Evolutionary conservation across 495 filamentous ascomycete genomes (phyloP).

Genomic region (Aspergillus homomorphus): DNA sequence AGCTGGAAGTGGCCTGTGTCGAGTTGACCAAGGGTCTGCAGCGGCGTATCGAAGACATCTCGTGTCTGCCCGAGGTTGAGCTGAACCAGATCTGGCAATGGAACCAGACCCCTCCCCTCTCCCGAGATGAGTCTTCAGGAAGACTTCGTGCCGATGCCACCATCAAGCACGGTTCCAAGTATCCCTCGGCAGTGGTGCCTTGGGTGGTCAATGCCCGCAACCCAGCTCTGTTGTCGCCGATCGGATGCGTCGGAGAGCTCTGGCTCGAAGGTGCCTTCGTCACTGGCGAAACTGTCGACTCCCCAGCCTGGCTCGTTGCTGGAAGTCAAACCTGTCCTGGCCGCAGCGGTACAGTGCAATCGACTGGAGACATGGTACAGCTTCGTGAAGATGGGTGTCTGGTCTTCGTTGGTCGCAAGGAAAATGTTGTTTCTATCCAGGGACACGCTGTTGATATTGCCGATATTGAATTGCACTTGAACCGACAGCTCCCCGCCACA

Average conservation of each 20-base stretch:
- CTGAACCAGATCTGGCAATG: conserved; percentile 38
- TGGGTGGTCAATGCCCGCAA: conserved; percentile 38
- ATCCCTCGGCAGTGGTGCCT: conserved; percentile 28
- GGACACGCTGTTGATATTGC: conserved; percentile 8
- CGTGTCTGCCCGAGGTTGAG: conserved; percentile 35
- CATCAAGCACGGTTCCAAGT: conserved; percentile 26
- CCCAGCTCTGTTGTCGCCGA: conserved; percentile 28
- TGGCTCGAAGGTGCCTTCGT: conserved; percentile 30
- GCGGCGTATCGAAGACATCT: conserved; percentile 30
- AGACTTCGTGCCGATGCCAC: conserved; percentile 27
- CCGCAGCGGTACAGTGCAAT: background rate
- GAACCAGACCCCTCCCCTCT: conserved; percentile 33
- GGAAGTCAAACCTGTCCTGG: conserved; percentile 24
- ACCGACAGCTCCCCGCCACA: conserved; percentile 25
- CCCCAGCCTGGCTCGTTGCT: conserved; percentile 34
- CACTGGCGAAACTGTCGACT: conserved; percentile 22
- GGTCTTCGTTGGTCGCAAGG: background rate
- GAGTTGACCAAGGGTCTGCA: conserved; percentile 27
- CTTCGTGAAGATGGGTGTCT: background rate
- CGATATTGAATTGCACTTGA: conserved; percentile 18
- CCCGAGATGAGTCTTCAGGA: conserved; percentile 22
- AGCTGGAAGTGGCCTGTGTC: conserved; percentile 36
- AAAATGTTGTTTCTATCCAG: background rate
- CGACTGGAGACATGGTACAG: background rate
- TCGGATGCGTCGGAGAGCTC: conserved; percentile 34